These are phyloP conservation scores for Fusarium sp. DNA, from an alignment of 2,329 filamentous ascomycete genomes.

Conservation along the genomic window DNA sequence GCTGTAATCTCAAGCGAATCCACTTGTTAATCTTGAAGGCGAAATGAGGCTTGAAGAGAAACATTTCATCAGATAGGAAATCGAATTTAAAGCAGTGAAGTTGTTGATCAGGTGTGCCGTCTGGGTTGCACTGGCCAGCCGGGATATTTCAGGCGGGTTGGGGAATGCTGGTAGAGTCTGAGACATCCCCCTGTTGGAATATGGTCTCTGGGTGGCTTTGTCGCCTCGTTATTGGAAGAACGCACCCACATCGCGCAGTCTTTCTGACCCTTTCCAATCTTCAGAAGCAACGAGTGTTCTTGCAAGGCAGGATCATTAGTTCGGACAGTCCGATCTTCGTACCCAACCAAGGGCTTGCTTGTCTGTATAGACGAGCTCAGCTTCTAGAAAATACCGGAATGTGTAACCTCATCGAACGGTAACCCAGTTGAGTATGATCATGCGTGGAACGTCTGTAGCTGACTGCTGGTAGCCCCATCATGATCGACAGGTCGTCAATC, in stretches of 20 bases:
- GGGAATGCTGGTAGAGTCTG: conserved; percentile 48
- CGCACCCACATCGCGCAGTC: conserved; percentile 24
- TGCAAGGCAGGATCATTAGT: conserved; percentile 19
- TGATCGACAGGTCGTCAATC: conserved; percentile 47
- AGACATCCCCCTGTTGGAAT: conserved; percentile 39
- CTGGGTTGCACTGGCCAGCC: conserved; percentile 39
- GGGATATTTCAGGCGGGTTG: conserved; percentile 36
- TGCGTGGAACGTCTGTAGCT: conserved; percentile 31
- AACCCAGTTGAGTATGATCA: conserved; percentile 30
- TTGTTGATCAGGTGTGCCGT: conserved; percentile 38
- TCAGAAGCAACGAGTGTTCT: conserved; percentile 32
- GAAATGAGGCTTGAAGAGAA: conserved; percentile 43
- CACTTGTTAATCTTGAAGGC: conserved; percentile 44
- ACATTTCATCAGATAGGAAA: conserved; percentile 22
- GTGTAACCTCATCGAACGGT: conserved; percentile 27
- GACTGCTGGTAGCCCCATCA: conserved; percentile 37
- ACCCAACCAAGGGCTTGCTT: conserved; percentile 24
- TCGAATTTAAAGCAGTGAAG: conserved; percentile 28
- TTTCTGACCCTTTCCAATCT: conserved; percentile 42
- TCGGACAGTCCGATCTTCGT: conserved; percentile 29
- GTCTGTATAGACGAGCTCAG: conserved; percentile 7
- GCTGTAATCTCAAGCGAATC: conserved; percentile 43
- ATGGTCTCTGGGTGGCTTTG: conserved; percentile 25
- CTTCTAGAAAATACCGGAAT: conserved; percentile 41
- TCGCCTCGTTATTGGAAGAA: conserved; percentile 21